Base-by-base conservation (phyloP, 345 rosid species). In the Kandelia obovata region DNA sequence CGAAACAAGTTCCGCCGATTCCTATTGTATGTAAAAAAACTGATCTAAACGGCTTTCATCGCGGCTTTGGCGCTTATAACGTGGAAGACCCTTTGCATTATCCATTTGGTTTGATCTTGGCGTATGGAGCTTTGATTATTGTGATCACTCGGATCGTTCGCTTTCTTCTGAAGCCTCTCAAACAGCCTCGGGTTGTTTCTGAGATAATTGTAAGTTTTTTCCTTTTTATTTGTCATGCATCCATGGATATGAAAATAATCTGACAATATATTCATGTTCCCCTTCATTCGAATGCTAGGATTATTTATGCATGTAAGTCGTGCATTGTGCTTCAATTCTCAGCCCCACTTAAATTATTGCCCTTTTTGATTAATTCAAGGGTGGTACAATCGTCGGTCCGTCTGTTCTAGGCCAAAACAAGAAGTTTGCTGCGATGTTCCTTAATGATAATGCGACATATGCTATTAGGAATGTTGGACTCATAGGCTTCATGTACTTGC, bases 351-450 rank as follows among this genome's bases (percentile, higher is more conserved):
- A 60, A 28, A 3, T 60, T 53, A 25, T 25, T 1, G 35, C 23
- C 16, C 61, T 20, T 68, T 68, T 75, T 25, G 17, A 7, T 25
- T 8, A 55, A n/a, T 21, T 77, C 20, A 70, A 89, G 97, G 91
- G 91, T 52, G 96, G 92, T 6, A 73, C 89, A 66, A 62, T 91
- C 55, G 51, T 89, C 19, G 97, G 97, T 75, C 92, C 96, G 1
- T 89, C 92, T 0, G 11, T 87, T 69, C 66, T 91, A 5, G 89
- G 92, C 19, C 80, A 71, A 37, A 86, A 64, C 78, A 19, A 65
- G 64, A 70, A 49, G 2, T 83, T 87, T 51, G 30, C 71, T 16
- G 65, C 61, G 30, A 13, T 39, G 2, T 4, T 81, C 8, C 79
- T 83, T 31, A 88, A 89, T 1, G 84, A 76, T 0, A 73, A 72